Evolutionary conservation across 345 rosid genomes (phyloP).

Genomic region (Capsella bursapastoris): DNA sequence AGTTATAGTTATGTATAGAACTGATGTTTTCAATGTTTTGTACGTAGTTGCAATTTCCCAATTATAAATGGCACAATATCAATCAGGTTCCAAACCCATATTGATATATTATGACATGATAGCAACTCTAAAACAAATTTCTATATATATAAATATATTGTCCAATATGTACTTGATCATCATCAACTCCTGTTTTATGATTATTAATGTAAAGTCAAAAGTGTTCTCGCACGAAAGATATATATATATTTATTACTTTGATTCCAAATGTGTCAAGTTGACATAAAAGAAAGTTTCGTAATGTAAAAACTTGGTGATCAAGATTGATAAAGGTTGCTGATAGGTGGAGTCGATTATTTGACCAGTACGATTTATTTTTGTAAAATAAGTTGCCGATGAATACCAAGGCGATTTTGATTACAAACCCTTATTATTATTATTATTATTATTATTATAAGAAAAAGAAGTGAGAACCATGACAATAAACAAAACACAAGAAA

Average conservation of each 20-base stretch:
- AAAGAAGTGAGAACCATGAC: too few species aligned
- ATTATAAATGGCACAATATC: neutral
- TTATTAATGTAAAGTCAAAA: slow-evolving; percentile 28
- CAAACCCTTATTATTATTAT: too few species aligned
- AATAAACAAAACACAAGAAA: neutral
- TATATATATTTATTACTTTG: neutral
- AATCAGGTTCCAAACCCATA: neutral
- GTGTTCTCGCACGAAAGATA: neutral
- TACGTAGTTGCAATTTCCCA: neutral
- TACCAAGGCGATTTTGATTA: neutral
- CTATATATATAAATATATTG: neutral
- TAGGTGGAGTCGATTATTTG: slow-evolving; percentile 31
- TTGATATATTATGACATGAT: neutral
- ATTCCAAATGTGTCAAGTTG: slow-evolving; percentile 33
- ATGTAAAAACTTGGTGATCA: slow-evolving; percentile 36
- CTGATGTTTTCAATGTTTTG: neutral
- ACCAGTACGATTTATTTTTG: slow-evolving; percentile 9
- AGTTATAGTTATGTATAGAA: neutral
- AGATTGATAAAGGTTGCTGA: slow-evolving; percentile 35
- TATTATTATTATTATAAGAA: too few species aligned
- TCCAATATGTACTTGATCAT: slow-evolving; percentile 29
- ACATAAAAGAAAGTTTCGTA: neutral
- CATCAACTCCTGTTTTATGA: slow-evolving; percentile 23
- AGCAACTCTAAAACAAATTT: neutral
- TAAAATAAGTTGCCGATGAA: neutral